Evolutionary conservation across 2,329 filamentous ascomycete species (phyloP).

Genomic region (Boeremia lycopersici): DNA sequence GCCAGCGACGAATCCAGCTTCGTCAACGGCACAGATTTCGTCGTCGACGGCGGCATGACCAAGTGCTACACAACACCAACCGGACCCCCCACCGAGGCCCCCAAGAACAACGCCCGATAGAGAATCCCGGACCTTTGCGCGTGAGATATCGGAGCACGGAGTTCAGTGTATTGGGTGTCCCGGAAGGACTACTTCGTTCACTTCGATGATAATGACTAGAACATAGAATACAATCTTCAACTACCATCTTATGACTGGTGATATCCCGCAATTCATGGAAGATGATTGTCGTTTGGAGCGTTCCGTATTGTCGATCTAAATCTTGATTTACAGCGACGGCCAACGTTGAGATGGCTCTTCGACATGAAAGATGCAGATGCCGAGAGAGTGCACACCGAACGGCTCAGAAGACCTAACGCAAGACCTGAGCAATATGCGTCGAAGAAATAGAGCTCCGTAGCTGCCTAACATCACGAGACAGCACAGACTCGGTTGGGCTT

Average conservation of each 20-base stretch:
- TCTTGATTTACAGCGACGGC: too few species aligned
- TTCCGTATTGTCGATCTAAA: too few species aligned
- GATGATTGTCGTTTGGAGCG: too few species aligned
- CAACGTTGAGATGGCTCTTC: too few species aligned
- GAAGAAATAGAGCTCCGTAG: too few species aligned
- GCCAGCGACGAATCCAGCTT: constrained; percentile 89
- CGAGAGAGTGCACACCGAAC: too few species aligned
- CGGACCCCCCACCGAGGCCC: constrained; percentile 60
- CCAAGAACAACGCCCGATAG: constrained; percentile 55
- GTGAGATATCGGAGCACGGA: background rate
- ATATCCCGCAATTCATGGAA: too few species aligned
- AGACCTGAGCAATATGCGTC: too few species aligned
- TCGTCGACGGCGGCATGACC: constrained; percentile 94
- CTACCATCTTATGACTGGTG: background rate
- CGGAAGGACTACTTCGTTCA: background rate
- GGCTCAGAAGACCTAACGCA: too few species aligned
- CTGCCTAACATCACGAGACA: too few species aligned
- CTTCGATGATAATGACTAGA: constrained; percentile 13
- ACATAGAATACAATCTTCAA: constrained; percentile 5
- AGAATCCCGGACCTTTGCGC: background rate
- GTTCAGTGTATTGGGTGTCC: background rate
- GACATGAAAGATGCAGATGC: too few species aligned
- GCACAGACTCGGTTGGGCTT: too few species aligned
- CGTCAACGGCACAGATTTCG: constrained; percentile 89
- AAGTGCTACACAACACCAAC: constrained; percentile 78